Conservation (phyloP, 2,329 filamentous ascomycete species). For the Byssoonygena ceratinophila region DNA sequence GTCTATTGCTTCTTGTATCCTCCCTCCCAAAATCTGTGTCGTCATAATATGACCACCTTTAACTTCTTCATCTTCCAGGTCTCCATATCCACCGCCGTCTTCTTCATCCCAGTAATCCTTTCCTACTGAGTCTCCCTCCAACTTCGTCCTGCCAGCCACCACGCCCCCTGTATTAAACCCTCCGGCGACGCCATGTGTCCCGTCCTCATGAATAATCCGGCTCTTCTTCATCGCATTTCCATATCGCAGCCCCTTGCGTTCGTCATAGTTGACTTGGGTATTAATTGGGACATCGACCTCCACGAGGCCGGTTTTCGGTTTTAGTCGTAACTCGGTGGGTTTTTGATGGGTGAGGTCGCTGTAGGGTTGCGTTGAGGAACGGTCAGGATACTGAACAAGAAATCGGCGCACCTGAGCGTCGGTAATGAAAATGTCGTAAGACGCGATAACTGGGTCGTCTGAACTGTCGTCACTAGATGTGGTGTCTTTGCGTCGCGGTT, state of each 20-base stretch:
- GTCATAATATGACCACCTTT: conserved; percentile 49
- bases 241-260: conserved; percentile 69
- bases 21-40: conserved; percentile 75
- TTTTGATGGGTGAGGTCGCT: conserved; percentile 45
- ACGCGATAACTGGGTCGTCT: conserved; percentile 58
- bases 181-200: conserved; percentile 59
- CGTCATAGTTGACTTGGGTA: conserved; percentile 65
- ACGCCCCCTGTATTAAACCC: conserved; percentile 49
- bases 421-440: conserved; percentile 80
- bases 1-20: conserved; percentile 58
- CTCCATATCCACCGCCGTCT: conserved; percentile 16
- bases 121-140: conserved; percentile 18
- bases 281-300: conserved; percentile 85
- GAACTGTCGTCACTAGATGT: conserved; percentile 10
- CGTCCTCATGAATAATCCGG: conserved; percentile 46
- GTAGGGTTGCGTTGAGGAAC: conserved; percentile 54
- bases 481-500: conserved; percentile 3
- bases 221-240: conserved; percentile 60
- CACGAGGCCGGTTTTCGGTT: conserved; percentile 68
- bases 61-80: conserved; percentile 18
- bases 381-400: conserved; percentile 74
- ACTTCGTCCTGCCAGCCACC: conserved; percentile 20
- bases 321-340: conserved; percentile 68
- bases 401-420: conserved; percentile 60
- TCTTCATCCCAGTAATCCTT: conserved; percentile 21